phyloP scores from a whole-genome alignment of 2,329 filamentous ascomycete species.

The Alternaria atra region DNA sequence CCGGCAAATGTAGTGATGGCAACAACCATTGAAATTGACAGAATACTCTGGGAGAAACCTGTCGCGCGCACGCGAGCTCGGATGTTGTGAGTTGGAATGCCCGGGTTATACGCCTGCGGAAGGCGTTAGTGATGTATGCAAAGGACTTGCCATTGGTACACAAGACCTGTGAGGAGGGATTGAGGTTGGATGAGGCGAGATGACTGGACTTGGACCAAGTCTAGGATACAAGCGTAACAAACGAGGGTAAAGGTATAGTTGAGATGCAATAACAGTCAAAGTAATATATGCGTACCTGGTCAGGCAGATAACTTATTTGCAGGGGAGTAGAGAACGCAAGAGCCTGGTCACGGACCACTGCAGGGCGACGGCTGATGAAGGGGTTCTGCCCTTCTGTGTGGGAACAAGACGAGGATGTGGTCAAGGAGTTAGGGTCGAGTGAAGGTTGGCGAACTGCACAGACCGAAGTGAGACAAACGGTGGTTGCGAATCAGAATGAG shows the following conservation, averaged over 20 bases:
- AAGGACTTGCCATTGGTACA: constrained; percentile 29
- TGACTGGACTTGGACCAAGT: constrained; percentile 15
- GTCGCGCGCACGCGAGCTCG: constrained; percentile 36
- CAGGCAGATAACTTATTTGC: constrained; percentile 35
- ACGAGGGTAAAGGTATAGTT: constrained; percentile 26
- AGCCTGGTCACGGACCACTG: constrained; percentile 35
- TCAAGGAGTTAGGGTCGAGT: constrained; percentile 22
- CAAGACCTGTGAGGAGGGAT: constrained; percentile 16
- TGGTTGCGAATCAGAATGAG: constrained; percentile 11
- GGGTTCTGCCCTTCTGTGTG: constrained; percentile 31
- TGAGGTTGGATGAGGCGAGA: constrained; percentile 18
- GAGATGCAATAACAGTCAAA: constrained; percentile 33
- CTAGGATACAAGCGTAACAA: constrained; percentile 10
- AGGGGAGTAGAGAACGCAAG: constrained; percentile 36
- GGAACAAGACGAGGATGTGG: constrained; percentile 40
- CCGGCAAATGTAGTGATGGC: constrained; percentile 28
- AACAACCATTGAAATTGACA: constrained; percentile 39
- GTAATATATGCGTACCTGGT: constrained; percentile 47
- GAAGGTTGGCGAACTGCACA: constrained; percentile 29
- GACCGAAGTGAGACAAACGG: constrained; percentile 24
- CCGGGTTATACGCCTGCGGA: constrained; percentile 12
- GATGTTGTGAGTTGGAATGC: constrained; percentile 22
- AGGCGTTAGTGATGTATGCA: constrained; percentile 13
- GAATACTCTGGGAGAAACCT: constrained; percentile 33
- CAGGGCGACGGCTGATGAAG: constrained; percentile 34